Conservation (phyloP, 208 protist species). For the Wallacemonas collosoma region DNA sequence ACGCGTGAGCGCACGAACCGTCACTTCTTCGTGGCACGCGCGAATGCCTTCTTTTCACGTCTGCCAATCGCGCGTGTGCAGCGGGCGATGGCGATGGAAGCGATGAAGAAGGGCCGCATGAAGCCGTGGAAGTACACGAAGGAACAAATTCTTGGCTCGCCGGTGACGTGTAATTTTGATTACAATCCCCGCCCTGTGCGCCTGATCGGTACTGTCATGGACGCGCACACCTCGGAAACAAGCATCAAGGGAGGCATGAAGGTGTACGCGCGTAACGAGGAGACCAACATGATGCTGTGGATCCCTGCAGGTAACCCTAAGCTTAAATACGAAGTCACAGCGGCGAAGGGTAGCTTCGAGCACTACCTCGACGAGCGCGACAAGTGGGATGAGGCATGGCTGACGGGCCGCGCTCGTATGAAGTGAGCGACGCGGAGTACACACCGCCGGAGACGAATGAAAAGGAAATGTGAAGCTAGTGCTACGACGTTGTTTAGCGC, state of each 20-base stretch:
- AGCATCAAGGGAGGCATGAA: conserved; percentile 91
- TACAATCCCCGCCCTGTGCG: conserved; percentile 91
- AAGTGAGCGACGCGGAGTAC: conserved; percentile 48
- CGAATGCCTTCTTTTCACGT: conserved; percentile 90
- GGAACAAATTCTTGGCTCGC: conserved; percentile 87
- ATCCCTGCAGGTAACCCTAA: conserved; percentile 88
- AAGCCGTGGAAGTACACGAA: conserved; percentile 91
- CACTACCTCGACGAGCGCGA: conserved; percentile 90
- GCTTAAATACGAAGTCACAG: conserved; percentile 85
- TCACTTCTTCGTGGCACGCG: conserved; percentile 87
- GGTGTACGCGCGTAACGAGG: conserved; percentile 89
- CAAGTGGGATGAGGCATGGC: conserved; percentile 92
- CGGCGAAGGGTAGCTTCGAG: conserved; percentile 84
- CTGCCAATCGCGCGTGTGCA: conserved; percentile 86
- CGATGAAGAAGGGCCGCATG: conserved; percentile 84
- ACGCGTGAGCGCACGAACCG: conserved; percentile 86
- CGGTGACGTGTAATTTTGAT: conserved; percentile 89
- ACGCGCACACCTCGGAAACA: conserved; percentile 86
- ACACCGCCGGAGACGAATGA: no score
- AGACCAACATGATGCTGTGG: conserved; percentile 93
- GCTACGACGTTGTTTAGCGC: no score
- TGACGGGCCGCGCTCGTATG: conserved; percentile 88
- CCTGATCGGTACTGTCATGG: conserved; percentile 91
- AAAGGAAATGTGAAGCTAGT: no score
- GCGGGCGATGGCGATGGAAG: conserved; percentile 84